Percentiles rank a stretch among this genome's conserved stretches.
Evolutionary conservation across 331 rosid genomes (phyloP).

Genomic region (Spiraea crenata): DNA sequence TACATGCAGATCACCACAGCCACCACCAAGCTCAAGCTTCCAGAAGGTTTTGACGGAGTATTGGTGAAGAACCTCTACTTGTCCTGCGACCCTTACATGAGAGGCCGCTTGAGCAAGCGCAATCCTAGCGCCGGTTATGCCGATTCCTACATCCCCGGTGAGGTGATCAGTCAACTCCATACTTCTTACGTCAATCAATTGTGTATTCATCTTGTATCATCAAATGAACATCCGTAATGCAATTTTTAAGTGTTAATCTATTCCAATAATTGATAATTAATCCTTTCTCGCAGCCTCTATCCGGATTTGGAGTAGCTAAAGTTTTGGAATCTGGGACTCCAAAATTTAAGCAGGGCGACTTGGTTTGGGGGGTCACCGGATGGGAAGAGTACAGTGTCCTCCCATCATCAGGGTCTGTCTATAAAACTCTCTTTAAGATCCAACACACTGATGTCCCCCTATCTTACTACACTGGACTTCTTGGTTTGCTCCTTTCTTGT

Average conservation of each 20-base stretch:
- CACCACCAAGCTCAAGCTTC: constrained; percentile 8
- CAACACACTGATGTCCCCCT: neutral
- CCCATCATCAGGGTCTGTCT: neutral
- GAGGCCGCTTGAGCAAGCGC: constrained; percentile 17
- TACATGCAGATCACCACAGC: constrained; percentile 18
- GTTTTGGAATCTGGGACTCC: constrained; percentile 27
- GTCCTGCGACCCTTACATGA: constrained; percentile 43
- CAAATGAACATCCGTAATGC: too few relatives aligned
- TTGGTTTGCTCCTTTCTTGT: neutral
- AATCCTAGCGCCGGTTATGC: neutral
- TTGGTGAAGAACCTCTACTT: constrained; percentile 21
- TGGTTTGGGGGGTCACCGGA: constrained; percentile 14
- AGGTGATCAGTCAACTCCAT: neutral
- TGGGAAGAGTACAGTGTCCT: constrained; percentile 28
- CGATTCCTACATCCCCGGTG: constrained; percentile 19
- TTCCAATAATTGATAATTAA: too few relatives aligned
- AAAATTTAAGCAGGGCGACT: constrained; percentile 14
- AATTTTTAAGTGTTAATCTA: too few relatives aligned
- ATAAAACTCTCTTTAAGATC: neutral
- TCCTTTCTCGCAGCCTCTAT: constrained; percentile 6
- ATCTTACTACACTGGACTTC: constrained; percentile 20
- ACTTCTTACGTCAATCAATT: too few relatives aligned
- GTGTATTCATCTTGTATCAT: too few relatives aligned
- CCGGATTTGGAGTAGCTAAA: constrained; percentile 26
- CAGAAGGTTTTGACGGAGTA: constrained; percentile 29